Base-by-base conservation (phyloP, 1,139 yeast genomes). In the Candida glucosophila region DNA sequence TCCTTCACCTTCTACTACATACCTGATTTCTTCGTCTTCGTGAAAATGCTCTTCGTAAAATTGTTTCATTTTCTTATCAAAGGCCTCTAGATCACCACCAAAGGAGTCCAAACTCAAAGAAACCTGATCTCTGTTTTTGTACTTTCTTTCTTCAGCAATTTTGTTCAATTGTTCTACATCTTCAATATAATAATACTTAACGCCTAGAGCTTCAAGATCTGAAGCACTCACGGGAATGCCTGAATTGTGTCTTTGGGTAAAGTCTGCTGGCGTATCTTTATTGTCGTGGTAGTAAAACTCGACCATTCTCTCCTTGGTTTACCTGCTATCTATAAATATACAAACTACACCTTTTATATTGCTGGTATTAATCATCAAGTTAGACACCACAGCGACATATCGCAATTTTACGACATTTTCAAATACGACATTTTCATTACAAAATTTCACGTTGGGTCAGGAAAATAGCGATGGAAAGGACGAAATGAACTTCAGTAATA, bases 21-120 rank as follows among this genome's bases (percentile, higher is more conserved):
- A 88, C 37, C 98, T 66, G 49, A 90, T 90, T 58, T 90, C 98
- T 55, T 90, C 98, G 49, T 90, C 98, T 50, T 90, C 97, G 49
- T 90, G 98, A 37, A 83, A 64, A 52, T 90, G 98, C 50, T 90
- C 97, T 25, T 72, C 64, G 57, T 79, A 85, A 52, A 88, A 88
- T 29, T 55, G 67, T 34, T 68, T 59, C 55, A 88, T 67, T 51
- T 85, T 83, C 31, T 59, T 61, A 36, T 73, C 66, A 43, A 80
- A 73, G 1, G 73, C 77, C 3, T 48, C 54, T 20, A 69, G 65
- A 27, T 77, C 77, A 23, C 79, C 75, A 5, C 78, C 77, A 45
- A 86, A 73, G 0, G 78, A 63, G 6, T 56, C 71, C 22, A 74
- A 68, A 17, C 74, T 69, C 29, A 90, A 66, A 24, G 58, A 58